phyloP scores from a whole-genome alignment of 768 basidiomycete genomes.

The Tricholoma matsutake region DNA sequence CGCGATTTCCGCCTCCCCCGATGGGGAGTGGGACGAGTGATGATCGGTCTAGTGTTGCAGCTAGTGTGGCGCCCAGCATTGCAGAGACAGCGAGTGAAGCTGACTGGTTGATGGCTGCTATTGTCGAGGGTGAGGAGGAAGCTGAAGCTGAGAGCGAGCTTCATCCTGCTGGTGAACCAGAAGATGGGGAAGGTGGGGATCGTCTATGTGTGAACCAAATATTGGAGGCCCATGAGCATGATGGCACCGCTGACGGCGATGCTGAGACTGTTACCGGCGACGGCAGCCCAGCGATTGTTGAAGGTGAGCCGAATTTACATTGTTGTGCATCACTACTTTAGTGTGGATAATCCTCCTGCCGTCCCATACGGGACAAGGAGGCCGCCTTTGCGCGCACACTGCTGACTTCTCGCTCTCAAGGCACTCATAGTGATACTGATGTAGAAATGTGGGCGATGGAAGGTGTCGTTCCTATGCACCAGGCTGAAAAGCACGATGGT shows the following conservation, averaged over 20 bases:
- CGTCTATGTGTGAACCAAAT: slow-evolving; percentile 41
- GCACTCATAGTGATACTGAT: slow-evolving; percentile 38
- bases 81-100: slow-evolving; percentile 76
- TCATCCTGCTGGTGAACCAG: slow-evolving; percentile 33
- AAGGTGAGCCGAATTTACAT: slow-evolving; percentile 52
- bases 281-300: slow-evolving; percentile 31
- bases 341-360: slow-evolving; percentile 46
- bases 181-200: slow-evolving; percentile 44
- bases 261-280: slow-evolving; percentile 14
- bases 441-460: slow-evolving; percentile 36
- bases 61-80: slow-evolving; percentile 60
- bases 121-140: slow-evolving; percentile 67
- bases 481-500: slow-evolving; percentile 17
- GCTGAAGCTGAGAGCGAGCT: slow-evolving; percentile 41
- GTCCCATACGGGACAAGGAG: slow-evolving; percentile 32
- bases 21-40: slow-evolving; percentile 43
- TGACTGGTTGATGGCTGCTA: slow-evolving; percentile 90
- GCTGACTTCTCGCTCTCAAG: slow-evolving; percentile 59
- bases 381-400: slow-evolving; percentile 50
- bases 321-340: slow-evolving; percentile 29
- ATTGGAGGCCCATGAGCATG: slow-evolving; percentile 35
- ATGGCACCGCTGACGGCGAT: slow-evolving; percentile 19
- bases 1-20: slow-evolving; percentile 59
- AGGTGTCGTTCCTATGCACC: slow-evolving; percentile 22
- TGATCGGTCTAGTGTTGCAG: slow-evolving; percentile 56